Base-by-base conservation (phyloP, 768 basidiomycete species). In the Termitomyces heimii region DNA sequence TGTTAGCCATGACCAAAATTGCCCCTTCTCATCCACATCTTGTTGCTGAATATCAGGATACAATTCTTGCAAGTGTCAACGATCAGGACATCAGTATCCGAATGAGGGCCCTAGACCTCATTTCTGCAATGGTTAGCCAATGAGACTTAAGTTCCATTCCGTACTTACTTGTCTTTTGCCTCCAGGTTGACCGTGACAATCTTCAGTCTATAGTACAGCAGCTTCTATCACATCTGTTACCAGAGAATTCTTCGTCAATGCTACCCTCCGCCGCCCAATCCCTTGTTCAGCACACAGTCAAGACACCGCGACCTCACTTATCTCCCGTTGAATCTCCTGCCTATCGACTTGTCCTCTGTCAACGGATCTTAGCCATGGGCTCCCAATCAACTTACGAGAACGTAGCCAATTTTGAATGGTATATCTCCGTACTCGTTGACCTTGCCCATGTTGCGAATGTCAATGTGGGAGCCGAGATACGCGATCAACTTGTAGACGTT, bases 381-480 rank as follows among this genome's bases (percentile, higher is more conserved):
- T 89, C 92, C 2, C 81, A 83, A 55, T 85, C 85, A 37, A 89
- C 87, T 22, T 98, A 96, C 68, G 85, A 87, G 53, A 89, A 94
- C 65, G 80, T 99, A 28, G 78, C 81, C 45, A 95, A 98, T 72
- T 98, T 98, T 67, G 92, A 98, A 67, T 99, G 97, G 96, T 97
- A 94, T 69, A 79, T 98, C 22, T 97, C 96, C 5, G 93, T 95
- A 8, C 83, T 98, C 29, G 82, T 98, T 46, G 94, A 98, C 66
- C 77, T 98, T 9, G 86, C 92, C 0, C 92, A 97, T 67, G 80
- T 98, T 40, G 89, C 93, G 51, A 82, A 85, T 28, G 91, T 87
- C 48, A 77, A 89, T 61, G 77, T 97, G 48, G 94, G 94, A 2
- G 65, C 73, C 0, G 82, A 89, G 64, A 88, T 98, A 54, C 81